Evolutionary conservation across 208 protist species (phyloP), one percentile per base, ranked within the genome.

Genomic region (Trypanosoma lewisi): DNA sequence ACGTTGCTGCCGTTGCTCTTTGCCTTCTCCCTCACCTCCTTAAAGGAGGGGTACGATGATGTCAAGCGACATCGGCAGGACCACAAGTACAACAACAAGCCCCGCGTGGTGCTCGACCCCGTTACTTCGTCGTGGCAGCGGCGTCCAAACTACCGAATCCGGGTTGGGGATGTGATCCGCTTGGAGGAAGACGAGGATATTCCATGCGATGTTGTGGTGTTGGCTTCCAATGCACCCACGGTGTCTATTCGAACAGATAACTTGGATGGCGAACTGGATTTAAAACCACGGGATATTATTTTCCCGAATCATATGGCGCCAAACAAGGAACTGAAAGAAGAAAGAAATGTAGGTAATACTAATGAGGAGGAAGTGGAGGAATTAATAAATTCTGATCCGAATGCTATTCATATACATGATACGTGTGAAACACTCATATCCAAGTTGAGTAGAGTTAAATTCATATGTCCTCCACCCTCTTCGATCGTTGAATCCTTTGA

Each of bases 31-130:
- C 74, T 98, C 11, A 97, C 96, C 4, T 93, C 93, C 1, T 48
- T 95, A 30, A 98, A 98, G 67, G 96, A 98, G 63, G 96, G 82
- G 50, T 93, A 95, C 70, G 97, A 99, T 52, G 97, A 99, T 68
- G 59, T 88, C 23, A 95, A 97, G 78, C 78, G 94, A 14, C 77
- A 86, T 62, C 51, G 67, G 17, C 83, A 92, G 53, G 93, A 97
- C 71, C 28, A 30, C 19, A 37, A 72, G 23, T 94, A 93, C 75
- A 97, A 97, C 74, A 70, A 80, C 47, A 72, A 59, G 21, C 33
- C 30, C 44, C 89, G 87, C 21, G 53, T 21, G 11, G 83, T 93
- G 7, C 47, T 87, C 19, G 62, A 82, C 44, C 21, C 44, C 12
- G 11, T 34, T 34, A 66, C 54, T 3, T 47, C 54, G 6, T 31